Conservation (phyloP, 2,329 filamentous ascomycete species). For the Sporothrix luriei region DNA sequence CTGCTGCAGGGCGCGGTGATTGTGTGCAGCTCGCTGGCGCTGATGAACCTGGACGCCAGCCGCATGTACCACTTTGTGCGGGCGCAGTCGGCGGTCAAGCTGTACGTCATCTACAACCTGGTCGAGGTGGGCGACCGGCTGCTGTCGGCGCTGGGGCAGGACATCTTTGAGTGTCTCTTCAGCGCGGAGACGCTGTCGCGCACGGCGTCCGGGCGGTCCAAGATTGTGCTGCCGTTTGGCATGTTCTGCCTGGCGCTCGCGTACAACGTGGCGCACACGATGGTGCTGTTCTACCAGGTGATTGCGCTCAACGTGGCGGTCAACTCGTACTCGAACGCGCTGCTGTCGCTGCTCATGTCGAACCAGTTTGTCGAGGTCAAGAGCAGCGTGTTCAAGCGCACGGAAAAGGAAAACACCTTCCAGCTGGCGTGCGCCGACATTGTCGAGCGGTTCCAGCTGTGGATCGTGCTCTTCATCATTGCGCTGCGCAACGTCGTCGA, state of each 20-base stretch:
- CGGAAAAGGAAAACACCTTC: conserved; percentile 96
- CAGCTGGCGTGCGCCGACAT: conserved; percentile 96
- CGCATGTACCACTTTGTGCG: conserved; percentile 98
- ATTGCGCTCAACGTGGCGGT: conserved; percentile 97
- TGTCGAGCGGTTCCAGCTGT: conserved; percentile 94
- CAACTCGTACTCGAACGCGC: conserved; percentile 95
- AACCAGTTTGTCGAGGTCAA: conserved; percentile 99
- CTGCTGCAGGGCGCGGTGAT: conserved; percentile 88
- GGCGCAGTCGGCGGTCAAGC: conserved; percentile 93
- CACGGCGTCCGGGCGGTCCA: conserved; percentile 84
- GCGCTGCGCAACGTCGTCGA: conserved; percentile 95
- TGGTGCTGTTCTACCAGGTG: conserved; percentile 92
- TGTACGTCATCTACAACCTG: conserved; percentile 98
- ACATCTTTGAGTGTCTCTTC: conserved; percentile 94
- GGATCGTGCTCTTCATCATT: conserved; percentile 96
- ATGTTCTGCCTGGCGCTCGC: conserved; percentile 85
- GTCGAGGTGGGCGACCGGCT: conserved; percentile 90
- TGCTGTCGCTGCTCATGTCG: conserved; percentile 87
- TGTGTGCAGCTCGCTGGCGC: conserved; percentile 76
- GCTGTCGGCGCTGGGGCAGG: conserved; percentile 88
- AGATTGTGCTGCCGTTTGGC: conserved; percentile 82
- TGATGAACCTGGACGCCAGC: conserved; percentile 92
- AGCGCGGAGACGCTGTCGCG: conserved; percentile 90
- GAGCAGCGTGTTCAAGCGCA: conserved; percentile 96
- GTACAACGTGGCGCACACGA: conserved; percentile 87